Percentiles rank a stretch among this genome's conserved stretches.
phyloP scores from a whole-genome alignment of 805 yeast genomes.

The Saccharomycodes ludwigii region DNA sequence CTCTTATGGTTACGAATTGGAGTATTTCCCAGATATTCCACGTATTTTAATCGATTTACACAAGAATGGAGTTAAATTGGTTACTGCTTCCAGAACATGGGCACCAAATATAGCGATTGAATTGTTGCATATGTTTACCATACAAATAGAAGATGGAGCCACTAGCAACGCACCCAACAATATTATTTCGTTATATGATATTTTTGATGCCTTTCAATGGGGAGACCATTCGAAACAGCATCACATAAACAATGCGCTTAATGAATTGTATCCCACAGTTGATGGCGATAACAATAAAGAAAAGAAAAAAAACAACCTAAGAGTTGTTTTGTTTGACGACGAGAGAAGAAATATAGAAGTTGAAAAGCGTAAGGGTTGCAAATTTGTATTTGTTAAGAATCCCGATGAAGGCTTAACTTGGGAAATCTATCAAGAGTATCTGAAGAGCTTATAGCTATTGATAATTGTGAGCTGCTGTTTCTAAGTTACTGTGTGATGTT shows the following conservation, averaged over 20 bases:
- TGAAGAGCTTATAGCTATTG: no score
- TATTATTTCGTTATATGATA: constrained; percentile 15
- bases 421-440: constrained; percentile 35
- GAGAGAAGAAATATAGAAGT: constrained; percentile 72
- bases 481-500: no score
- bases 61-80: constrained; percentile 34
- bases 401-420: constrained; percentile 46
- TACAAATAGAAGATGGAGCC: constrained; percentile 38
- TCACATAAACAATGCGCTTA: constrained; percentile 44
- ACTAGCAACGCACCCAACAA: constrained; percentile 30
- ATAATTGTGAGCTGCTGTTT: no score
- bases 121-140: constrained; percentile 36
- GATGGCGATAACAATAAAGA: constrained; percentile 35
- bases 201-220: constrained; percentile 54
- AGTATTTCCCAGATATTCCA: constrained; percentile 59
- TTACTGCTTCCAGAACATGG: constrained; percentile 71
- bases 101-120: constrained; percentile 68
- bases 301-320: constrained; percentile 4
- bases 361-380: constrained; percentile 52
- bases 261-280: constrained; percentile 33
- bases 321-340: constrained; percentile 57
- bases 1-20: constrained; percentile 37
- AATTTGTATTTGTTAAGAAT: constrained; percentile 51
- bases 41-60: constrained; percentile 43
- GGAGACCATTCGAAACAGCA: constrained; percentile 52